Conservation (phyloP, 768 basidiomycete genomes). For the Naematelia encephala region DNA sequence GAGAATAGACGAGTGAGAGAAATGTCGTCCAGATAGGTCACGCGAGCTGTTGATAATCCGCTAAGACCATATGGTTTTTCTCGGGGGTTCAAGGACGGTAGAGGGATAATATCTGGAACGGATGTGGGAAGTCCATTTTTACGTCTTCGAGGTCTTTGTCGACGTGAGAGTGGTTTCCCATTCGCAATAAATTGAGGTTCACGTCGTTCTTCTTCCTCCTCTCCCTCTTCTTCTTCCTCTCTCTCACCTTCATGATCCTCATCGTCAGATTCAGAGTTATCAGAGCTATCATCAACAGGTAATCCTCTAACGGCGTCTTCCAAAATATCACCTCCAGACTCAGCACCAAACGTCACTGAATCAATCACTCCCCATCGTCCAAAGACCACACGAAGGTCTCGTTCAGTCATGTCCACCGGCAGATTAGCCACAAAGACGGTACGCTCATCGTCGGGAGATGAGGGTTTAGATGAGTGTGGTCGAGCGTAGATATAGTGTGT, state of each 20-base stretch:
- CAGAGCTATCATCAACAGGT: constrained; percentile 14
- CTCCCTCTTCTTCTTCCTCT: constrained; percentile 22
- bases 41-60: constrained; percentile 59
- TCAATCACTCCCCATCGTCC: constrained; percentile 74
- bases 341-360: constrained; percentile 61
- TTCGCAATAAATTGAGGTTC: constrained; percentile 20
- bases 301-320: constrained; percentile 29
- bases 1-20: constrained; percentile 66
- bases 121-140: constrained; percentile 32
- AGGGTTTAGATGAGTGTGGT: constrained; percentile 53
- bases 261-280: constrained; percentile 16
- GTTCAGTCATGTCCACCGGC: constrained; percentile 80
- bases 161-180: constrained; percentile 11
- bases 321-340: constrained; percentile 50
- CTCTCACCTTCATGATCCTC: constrained; percentile 39
- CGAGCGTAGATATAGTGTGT: constrained; percentile 73
- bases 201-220: constrained; percentile 50
- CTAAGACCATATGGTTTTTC: constrained; percentile 60
- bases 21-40: constrained; percentile 68
- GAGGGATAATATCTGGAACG: constrained; percentile 60
- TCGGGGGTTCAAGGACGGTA: constrained; percentile 61
- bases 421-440: constrained; percentile 87
- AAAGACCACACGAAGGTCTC: constrained; percentile 75
- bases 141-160: constrained; percentile 43
- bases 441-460: constrained; percentile 57